Conservation (phyloP, 2,329 filamentous ascomycete genomes). For the Ophiostoma pallidulum region DNA sequence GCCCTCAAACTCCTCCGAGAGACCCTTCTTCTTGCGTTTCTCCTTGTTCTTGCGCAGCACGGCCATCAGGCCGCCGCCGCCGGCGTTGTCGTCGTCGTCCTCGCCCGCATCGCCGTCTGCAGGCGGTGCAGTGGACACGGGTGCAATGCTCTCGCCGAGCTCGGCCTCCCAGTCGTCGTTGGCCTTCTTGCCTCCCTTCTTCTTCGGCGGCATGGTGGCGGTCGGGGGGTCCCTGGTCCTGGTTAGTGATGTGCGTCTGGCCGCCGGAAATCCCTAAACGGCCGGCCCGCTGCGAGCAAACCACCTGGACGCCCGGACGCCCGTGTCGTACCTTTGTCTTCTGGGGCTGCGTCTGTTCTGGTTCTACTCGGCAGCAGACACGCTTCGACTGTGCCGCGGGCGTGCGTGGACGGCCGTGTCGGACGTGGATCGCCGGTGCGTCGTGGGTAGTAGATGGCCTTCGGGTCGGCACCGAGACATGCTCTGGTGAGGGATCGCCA, state of each 20-base stretch:
- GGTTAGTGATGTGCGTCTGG: no score
- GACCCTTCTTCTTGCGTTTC: slow-evolving; percentile 85
- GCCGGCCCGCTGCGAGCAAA: no score
- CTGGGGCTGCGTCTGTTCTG: background rate
- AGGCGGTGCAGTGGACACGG: slow-evolving; percentile 44
- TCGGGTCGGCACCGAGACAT: slow-evolving; percentile 13
- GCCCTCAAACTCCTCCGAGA: slow-evolving; percentile 61
- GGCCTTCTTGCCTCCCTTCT: slow-evolving; percentile 84
- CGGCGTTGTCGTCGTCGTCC: slow-evolving; percentile 43
- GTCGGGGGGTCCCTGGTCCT: no score
- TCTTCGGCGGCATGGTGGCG: slow-evolving; percentile 65
- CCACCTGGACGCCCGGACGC: no score
- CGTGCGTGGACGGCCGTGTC: background rate
- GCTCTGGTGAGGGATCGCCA: background rate
- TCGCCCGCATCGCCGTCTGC: slow-evolving; percentile 35
- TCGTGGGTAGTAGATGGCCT: background rate
- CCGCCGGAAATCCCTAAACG: no score
- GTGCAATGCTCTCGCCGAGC: slow-evolving; percentile 66
- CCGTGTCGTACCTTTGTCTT: background rate
- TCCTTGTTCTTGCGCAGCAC: slow-evolving; percentile 72
- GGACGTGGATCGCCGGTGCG: slow-evolving; percentile 10
- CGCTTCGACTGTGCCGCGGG: no score
- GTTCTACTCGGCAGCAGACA: background rate
- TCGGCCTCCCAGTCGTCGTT: slow-evolving; percentile 94
- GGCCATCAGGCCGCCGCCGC: slow-evolving; percentile 63